Evolutionary conservation across 164 flowering plant genomes (phyloP).

Genomic region (Protea cynaroides): DNA sequence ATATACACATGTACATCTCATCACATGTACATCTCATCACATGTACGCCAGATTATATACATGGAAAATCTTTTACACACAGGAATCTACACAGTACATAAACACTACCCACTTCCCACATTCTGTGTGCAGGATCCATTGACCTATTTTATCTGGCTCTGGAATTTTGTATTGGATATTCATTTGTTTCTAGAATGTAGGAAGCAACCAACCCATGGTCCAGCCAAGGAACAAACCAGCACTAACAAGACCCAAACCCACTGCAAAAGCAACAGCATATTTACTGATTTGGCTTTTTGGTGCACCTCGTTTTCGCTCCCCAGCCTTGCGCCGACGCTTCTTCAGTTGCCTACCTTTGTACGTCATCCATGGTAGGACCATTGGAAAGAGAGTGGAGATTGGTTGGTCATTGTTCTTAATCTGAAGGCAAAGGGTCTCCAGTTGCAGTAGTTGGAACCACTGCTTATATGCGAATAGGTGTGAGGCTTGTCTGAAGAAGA

Average conservation of each 20-base stretch:
- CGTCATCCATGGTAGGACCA: conserved; percentile 36
- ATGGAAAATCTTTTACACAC: background rate
- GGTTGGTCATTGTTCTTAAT: conserved; percentile 32
- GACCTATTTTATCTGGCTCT: background rate
- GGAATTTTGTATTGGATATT: background rate
- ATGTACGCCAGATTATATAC: conserved; percentile 8
- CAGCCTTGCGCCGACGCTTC: conserved; percentile 26
- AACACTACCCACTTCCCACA: background rate
- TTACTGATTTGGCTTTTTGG: conserved; percentile 18
- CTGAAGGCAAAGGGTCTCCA: conserved; percentile 46
- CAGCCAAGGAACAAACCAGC: conserved; percentile 74
- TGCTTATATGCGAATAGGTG: conserved; percentile 88
- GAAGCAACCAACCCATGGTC: conserved; percentile 69
- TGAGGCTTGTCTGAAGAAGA: conserved; percentile 79
- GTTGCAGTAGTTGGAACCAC: conserved; percentile 63
- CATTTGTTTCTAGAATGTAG: conserved; percentile 20
- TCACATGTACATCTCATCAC: conserved; percentile 8
- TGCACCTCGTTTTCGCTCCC: conserved; percentile 19
- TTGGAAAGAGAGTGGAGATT: conserved; percentile 24
- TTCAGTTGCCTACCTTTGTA: conserved; percentile 17
- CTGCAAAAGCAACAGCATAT: conserved; percentile 38
- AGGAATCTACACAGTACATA: background rate
- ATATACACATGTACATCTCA: conserved; percentile 14
- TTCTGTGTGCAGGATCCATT: background rate
- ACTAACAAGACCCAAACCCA: conserved; percentile 65